Conservation (phyloP, 1,284 basidiomycete species). For the Blastosporella zonata region DNA sequence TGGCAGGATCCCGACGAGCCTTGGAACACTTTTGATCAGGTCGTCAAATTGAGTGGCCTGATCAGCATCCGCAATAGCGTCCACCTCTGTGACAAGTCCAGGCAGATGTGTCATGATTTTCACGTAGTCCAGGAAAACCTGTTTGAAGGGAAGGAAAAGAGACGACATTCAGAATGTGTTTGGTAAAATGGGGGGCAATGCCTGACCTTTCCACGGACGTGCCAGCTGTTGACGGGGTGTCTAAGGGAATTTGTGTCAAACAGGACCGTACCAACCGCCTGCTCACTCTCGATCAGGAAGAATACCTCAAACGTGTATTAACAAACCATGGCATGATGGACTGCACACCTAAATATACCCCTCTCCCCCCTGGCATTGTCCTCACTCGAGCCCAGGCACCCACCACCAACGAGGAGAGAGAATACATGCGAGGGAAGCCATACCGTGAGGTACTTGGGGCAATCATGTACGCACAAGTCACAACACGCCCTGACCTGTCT, state of each 20-base stretch:
- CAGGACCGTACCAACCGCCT: too few species aligned
- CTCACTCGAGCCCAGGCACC: conserved; percentile 18
- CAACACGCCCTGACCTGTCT: conserved; percentile 28
- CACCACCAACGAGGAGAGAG: conserved; percentile 13
- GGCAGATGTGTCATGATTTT: conserved; percentile 63
- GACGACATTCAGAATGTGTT: conserved; percentile 5
- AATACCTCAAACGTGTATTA: conserved; percentile 17
- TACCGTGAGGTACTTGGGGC: conserved; percentile 26
- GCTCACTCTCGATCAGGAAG: too few species aligned
- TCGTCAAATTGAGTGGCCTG: conserved; percentile 57
- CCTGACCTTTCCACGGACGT: conserved; percentile 70
- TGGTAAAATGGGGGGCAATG: conserved; percentile 1
- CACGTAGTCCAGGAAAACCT: conserved; percentile 72
- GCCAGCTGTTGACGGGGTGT: conserved; percentile 70
- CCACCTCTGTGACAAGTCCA: conserved; percentile 44
- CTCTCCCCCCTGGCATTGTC: conserved; percentile 20
- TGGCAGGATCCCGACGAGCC: conserved; percentile 68
- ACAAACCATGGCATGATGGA: conserved; percentile 21
- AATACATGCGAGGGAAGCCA: conserved; percentile 25
- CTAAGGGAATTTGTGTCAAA: conserved; percentile 70
- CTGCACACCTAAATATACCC: conserved; percentile 20
- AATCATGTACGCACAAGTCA: conserved; percentile 29
- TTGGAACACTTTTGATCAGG: conserved; percentile 59
- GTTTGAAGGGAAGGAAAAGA: conserved; percentile 3
- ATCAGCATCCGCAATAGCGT: conserved; percentile 42